These are phyloP conservation scores for Saccharomycopsis fodiens DNA, from an alignment of 805 yeast genomes.

Conservation along the genomic window DNA sequence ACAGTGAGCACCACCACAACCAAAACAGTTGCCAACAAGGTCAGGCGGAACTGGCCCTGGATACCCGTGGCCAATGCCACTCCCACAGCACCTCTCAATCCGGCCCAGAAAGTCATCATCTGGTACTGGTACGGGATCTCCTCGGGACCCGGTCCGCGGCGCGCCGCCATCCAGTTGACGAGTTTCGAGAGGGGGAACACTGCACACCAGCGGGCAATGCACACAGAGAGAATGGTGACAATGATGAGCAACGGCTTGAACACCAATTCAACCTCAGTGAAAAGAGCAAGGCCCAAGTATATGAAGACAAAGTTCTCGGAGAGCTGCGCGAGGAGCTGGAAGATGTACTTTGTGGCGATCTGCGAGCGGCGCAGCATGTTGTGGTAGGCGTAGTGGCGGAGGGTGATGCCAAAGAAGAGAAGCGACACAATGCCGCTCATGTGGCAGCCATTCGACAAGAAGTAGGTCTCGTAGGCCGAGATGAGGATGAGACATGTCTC, in stretches of 20 bases:
- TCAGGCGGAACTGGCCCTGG: slow-evolving; percentile 86
- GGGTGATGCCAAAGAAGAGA: slow-evolving; percentile 90
- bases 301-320: slow-evolving; percentile 96
- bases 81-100: slow-evolving; percentile 97
- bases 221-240: slow-evolving; percentile 81
- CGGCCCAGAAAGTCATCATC: slow-evolving; percentile 99
- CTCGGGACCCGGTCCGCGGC: slow-evolving; percentile 39
- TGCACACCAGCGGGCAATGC: slow-evolving; percentile 94
- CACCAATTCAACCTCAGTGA: slow-evolving; percentile 92
- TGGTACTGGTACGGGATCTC: slow-evolving; percentile 94
- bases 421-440: slow-evolving; percentile 98
- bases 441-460: slow-evolving; percentile 97
- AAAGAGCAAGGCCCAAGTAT: slow-evolving; percentile 85
- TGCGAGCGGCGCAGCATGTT: slow-evolving; percentile 97
- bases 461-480: slow-evolving; percentile 92
- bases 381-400: slow-evolving; percentile 94
- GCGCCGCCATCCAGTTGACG: slow-evolving; percentile 56
- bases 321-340: slow-evolving; percentile 88
- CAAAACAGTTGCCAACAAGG: slow-evolving; percentile 86
- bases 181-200: slow-evolving; percentile 88
- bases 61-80: slow-evolving; percentile 97
- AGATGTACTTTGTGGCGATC: slow-evolving; percentile 89
- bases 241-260: slow-evolving; percentile 91
- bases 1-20: slow-evolving; percentile 97
- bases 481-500: slow-evolving; percentile 89